A percentile compares a stretch with the other conserved stretches of the same genome.
These are phyloP conservation scores for Macadamia integrifolia DNA, from an alignment of 164 flowering plant genomes.

Conservation along the genomic window DNA sequence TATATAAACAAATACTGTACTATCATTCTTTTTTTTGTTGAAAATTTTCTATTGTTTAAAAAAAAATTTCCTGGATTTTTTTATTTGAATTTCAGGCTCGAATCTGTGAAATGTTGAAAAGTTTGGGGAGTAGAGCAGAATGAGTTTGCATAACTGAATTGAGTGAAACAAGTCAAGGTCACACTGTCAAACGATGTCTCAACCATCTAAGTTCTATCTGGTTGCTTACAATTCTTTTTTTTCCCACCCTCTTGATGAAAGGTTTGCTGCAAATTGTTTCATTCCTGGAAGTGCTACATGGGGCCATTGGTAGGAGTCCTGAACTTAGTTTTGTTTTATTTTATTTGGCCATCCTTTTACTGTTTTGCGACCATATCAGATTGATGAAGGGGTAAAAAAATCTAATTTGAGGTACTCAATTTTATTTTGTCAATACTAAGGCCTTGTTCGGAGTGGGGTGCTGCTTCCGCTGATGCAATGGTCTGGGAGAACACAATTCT, in stretches of 20 bases:
- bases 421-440: slow-evolving; percentile 23
- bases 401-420: neutral
- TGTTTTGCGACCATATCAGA: neutral
- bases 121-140: too few species aligned
- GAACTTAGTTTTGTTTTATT: neutral
- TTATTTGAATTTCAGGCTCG: too few species aligned
- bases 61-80: too few species aligned
- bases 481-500: slow-evolving; percentile 75
- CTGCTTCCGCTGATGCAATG: slow-evolving; percentile 73
- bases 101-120: too few species aligned
- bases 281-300: slow-evolving; percentile 75
- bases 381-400: neutral
- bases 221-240: slow-evolving; percentile 45
- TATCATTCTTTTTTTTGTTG: too few species aligned
- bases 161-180: too few species aligned
- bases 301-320: slow-evolving; percentile 53
- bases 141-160: too few species aligned
- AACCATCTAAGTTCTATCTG: slow-evolving; percentile 43
- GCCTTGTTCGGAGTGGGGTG: slow-evolving; percentile 70
- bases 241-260: slow-evolving; percentile 11
- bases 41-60: too few species aligned
- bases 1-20: too few species aligned
- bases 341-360: too few species aligned
- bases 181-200: slow-evolving; percentile 9
- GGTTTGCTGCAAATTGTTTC: slow-evolving; percentile 59